These are phyloP conservation scores for Auriscalpium microsporum DNA, from an alignment of 768 basidiomycete species.

Conservation along the genomic window DNA sequence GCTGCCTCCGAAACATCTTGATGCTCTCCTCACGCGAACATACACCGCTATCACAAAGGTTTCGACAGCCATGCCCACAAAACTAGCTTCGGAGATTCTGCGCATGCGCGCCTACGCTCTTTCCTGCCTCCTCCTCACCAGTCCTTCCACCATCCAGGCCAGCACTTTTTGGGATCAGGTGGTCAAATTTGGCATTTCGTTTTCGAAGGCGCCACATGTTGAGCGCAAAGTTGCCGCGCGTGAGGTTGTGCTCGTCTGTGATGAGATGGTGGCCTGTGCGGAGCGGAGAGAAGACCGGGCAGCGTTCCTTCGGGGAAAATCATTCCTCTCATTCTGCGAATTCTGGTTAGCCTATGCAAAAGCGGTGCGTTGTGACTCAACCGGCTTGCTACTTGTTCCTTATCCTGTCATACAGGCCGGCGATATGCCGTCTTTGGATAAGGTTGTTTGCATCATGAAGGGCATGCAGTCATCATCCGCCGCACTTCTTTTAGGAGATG, in stretches of 20 bases:
- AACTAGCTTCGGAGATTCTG: slow-evolving; percentile 22
- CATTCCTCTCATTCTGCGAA: slow-evolving; percentile 60
- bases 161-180: slow-evolving; percentile 66
- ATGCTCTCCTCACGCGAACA: slow-evolving; percentile 48
- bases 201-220: slow-evolving; percentile 18
- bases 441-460: neutral
- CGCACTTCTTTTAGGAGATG: neutral
- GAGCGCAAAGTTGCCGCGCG: neutral
- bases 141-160: slow-evolving; percentile 38
- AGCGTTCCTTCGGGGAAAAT: slow-evolving; percentile 38
- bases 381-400: neutral
- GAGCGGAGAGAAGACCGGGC: slow-evolving; percentile 28
- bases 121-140: slow-evolving; percentile 39
- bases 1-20: slow-evolving; percentile 45
- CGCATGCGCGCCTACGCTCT: slow-evolving; percentile 35
- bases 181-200: slow-evolving; percentile 40
- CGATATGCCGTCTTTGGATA: slow-evolving; percentile 26
- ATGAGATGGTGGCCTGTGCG: slow-evolving; percentile 33
- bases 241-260: slow-evolving; percentile 35
- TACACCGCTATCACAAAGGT: slow-evolving; percentile 44
- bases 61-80: slow-evolving; percentile 8
- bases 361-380: slow-evolving; percentile 33
- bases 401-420: slow-evolving; percentile 29
- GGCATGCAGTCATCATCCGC: neutral
- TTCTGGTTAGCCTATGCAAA: slow-evolving; percentile 64